These are phyloP conservation scores for Neurospora africana DNA, from an alignment of 495 filamentous ascomycete species.

Conservation along the genomic window DNA sequence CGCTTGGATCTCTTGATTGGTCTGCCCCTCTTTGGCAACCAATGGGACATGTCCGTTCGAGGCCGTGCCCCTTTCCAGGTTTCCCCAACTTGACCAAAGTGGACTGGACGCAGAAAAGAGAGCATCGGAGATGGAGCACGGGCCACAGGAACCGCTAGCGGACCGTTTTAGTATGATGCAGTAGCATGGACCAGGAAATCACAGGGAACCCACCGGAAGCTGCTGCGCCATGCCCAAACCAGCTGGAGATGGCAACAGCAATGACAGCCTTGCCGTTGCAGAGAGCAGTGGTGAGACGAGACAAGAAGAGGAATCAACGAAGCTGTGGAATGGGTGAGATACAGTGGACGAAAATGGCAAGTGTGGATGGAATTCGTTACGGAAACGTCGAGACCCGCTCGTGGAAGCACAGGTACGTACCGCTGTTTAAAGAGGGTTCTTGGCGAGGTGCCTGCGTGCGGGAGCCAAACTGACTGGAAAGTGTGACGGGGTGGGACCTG, in stretches of 20 bases:
- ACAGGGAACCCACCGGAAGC: background rate
- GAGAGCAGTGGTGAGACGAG: background rate
- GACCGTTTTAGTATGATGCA: background rate
- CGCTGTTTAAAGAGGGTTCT: background rate
- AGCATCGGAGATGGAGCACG: background rate
- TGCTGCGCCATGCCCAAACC: background rate
- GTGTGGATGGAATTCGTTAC: background rate
- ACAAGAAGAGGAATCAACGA: background rate
- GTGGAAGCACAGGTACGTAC: background rate
- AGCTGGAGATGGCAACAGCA: background rate
- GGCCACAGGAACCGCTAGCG: background rate
- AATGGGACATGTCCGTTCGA: background rate
- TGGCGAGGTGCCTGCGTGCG: background rate
- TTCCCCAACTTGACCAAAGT: background rate
- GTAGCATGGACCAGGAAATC: background rate
- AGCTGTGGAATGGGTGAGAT: background rate
- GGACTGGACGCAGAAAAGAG: background rate
- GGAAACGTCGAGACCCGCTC: background rate
- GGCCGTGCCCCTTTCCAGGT: background rate
- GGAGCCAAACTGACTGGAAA: background rate
- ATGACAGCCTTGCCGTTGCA: background rate
- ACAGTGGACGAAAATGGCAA: background rate
- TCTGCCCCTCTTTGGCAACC: background rate
- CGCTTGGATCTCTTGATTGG: background rate
- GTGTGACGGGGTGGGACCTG: background rate